These are phyloP conservation scores for Claviceps sp. DNA, from an alignment of 2,329 filamentous ascomycete species.

Conservation along the genomic window DNA sequence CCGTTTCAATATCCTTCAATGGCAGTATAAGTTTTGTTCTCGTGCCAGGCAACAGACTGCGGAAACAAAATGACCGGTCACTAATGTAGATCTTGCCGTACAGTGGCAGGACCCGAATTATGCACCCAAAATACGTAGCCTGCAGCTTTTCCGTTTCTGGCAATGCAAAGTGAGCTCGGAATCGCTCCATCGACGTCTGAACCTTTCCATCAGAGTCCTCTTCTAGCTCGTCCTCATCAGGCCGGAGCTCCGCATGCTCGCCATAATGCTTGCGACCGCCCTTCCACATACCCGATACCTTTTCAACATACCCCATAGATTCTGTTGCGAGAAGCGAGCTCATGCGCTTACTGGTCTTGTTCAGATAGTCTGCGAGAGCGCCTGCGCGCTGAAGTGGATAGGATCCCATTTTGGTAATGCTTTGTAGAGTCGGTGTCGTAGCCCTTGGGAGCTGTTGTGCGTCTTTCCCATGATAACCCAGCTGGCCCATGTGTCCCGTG, in stretches of 20 bases:
- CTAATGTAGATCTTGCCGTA: conserved; percentile 97
- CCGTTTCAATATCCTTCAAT: conserved; percentile 81
- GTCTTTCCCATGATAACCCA: conserved; percentile 13
- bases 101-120: conserved; percentile 79
- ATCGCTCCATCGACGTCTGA: conserved; percentile 61
- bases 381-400: conserved; percentile 77
- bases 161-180: conserved; percentile 82
- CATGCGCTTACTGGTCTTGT: conserved; percentile 66
- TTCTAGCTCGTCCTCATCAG: conserved; percentile 41
- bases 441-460: conserved; percentile 10
- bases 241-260: conserved; percentile 37
- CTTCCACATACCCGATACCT: conserved; percentile 94
- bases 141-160: conserved; percentile 69
- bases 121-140: conserved; percentile 81
- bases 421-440: conserved; percentile 33
- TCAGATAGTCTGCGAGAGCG: conserved; percentile 67
- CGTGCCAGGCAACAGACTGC: conserved; percentile 77
- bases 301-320: conserved; percentile 92
- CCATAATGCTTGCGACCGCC: conserved; percentile 84
- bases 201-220: conserved; percentile 51
- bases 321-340: conserved; percentile 72
- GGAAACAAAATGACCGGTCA: conserved; percentile 78
- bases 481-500: conserved; percentile 23
- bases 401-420: conserved; percentile 46
- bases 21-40: conserved; percentile 87